Evolutionary conservation across 768 basidiomycete genomes (phyloP).

Genomic region (Lactarius tabidus): DNA sequence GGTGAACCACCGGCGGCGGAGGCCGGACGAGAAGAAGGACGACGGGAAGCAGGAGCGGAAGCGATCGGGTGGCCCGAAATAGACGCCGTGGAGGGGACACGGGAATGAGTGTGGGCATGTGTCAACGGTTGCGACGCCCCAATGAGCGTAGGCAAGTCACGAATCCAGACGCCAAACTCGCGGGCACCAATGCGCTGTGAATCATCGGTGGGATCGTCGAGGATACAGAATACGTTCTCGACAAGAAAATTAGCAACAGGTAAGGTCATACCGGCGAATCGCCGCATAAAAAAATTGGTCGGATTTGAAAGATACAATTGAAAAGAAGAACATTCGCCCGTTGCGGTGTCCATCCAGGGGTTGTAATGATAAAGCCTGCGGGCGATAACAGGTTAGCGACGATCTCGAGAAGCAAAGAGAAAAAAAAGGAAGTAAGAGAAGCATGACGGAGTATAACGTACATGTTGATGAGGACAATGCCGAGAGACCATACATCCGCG

Average conservation of each 20-base stretch:
- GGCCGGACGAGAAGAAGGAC: constrained; percentile 65
- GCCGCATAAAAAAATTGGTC: constrained; percentile 79
- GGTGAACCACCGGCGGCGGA: constrained; percentile 41
- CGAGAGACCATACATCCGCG: constrained; percentile 98
- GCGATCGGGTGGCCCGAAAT: constrained; percentile 56
- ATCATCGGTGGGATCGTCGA: constrained; percentile 57
- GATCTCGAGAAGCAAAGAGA: constrained; percentile 14
- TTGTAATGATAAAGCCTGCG: constrained; percentile 93
- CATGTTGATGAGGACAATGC: constrained; percentile 99
- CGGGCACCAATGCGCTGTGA: constrained; percentile 67
- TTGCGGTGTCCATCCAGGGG: constrained; percentile 94
- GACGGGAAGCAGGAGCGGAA: constrained; percentile 62
- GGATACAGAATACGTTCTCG: constrained; percentile 76
- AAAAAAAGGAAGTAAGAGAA: neutral
- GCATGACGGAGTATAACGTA: constrained; percentile 35
- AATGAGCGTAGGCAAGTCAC: constrained; percentile 72
- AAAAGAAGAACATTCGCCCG: constrained; percentile 79
- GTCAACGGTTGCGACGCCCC: constrained; percentile 38
- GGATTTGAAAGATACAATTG: constrained; percentile 74
- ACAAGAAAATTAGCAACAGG: constrained; percentile 87
- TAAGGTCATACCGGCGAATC: constrained; percentile 86
- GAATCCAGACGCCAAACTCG: constrained; percentile 85
- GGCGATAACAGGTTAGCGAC: constrained; percentile 14
- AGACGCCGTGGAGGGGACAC: constrained; percentile 57
- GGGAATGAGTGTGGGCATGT: constrained; percentile 46